A percentile compares a stretch with the other conserved stretches of the same genome.
Conservation (phyloP, 148 eudicot genomes). For the Selenicereus undatus region DNA sequence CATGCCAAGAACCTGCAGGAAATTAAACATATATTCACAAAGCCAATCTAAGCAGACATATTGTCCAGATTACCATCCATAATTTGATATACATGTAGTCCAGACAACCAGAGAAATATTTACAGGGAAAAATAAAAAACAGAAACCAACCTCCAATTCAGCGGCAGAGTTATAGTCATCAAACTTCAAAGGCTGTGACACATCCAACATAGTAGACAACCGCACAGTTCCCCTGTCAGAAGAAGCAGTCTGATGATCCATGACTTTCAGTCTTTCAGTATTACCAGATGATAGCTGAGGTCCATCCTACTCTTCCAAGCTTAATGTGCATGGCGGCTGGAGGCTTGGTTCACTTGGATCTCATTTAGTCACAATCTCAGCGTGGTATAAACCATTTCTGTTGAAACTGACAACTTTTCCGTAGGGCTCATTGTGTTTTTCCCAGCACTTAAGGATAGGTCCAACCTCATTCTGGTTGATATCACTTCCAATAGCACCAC, state of each 20-base stretch:
- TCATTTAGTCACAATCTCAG: slow-evolving; percentile 10
- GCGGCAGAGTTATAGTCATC: slow-evolving; percentile 55
- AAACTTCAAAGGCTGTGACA: slow-evolving; percentile 52
- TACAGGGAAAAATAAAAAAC: not conserved
- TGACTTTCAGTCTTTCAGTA: slow-evolving; percentile 39
- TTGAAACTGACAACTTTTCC: slow-evolving; percentile 10
- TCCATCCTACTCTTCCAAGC: not conserved
- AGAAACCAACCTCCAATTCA: slow-evolving; percentile 65
- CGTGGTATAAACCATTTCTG: slow-evolving; percentile 19
- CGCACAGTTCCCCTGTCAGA: slow-evolving; percentile 26
- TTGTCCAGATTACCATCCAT: not conserved
- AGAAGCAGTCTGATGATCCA: slow-evolving; percentile 16
- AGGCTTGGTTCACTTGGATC: slow-evolving; percentile 12
- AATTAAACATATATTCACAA: not conserved
- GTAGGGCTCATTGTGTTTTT: slow-evolving; percentile 26
- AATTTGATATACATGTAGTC: not conserved
- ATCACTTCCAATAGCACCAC: slow-evolving; percentile 32
- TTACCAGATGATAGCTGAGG: slow-evolving; percentile 11
- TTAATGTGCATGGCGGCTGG: not conserved
- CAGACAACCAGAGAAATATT: not conserved
- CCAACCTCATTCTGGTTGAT: slow-evolving; percentile 18
- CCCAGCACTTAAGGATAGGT: slow-evolving; percentile 23
- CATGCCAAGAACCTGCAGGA: slow-evolving; percentile 73
- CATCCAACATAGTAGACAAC: slow-evolving; percentile 23
- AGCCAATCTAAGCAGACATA: not conserved